phyloP scores from a whole-genome alignment of 805 yeast species.

The Monosporozyma unispora region DNA sequence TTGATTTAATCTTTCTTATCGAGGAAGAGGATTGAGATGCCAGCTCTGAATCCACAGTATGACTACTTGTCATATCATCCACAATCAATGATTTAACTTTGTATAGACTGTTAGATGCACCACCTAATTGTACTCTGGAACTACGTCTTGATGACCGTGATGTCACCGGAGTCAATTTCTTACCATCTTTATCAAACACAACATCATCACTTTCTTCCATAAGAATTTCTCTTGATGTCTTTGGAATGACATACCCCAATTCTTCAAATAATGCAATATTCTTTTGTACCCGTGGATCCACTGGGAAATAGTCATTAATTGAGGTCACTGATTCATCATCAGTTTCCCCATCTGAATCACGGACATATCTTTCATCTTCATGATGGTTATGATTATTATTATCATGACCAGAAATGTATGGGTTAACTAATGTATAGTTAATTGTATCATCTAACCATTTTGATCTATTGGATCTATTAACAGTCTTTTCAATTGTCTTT shows the following conservation, averaged over 20 bases:
- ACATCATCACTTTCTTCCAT: conserved; percentile 5
- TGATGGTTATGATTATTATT: conserved; percentile 1
- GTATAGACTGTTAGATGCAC: conserved; percentile 17
- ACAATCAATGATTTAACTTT: conserved; percentile 27
- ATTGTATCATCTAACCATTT: conserved; percentile 13
- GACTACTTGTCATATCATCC: conserved; percentile 5
- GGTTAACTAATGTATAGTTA: conserved; percentile 17
- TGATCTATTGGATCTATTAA: conserved; percentile 5
- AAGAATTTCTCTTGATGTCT: conserved; percentile 14
- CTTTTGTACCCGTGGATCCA: conserved; percentile 17
- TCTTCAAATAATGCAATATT: conserved; percentile 22
- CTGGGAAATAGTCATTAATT: conserved; percentile 23
- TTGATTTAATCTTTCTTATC: conserved; percentile 19
- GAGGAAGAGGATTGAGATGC: conserved; percentile 1
- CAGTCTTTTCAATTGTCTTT: neutral
- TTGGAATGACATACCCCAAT: conserved; percentile 25
- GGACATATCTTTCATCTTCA: conserved; percentile 1
- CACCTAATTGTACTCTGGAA: conserved; percentile 24
- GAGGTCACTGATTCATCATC: conserved; percentile 17
- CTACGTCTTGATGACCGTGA: conserved; percentile 17
- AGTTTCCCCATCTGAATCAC: conserved; percentile 1
- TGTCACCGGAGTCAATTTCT: conserved; percentile 8
- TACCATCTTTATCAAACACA: conserved; percentile 9
- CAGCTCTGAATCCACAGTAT: conserved; percentile 5
- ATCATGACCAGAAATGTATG: conserved; percentile 10